Percentiles rank a stretch among this genome's conserved stretches.
These are phyloP conservation scores for Tetracentron sinense DNA, from an alignment of 164 flowering plant species.

Conservation along the genomic window DNA sequence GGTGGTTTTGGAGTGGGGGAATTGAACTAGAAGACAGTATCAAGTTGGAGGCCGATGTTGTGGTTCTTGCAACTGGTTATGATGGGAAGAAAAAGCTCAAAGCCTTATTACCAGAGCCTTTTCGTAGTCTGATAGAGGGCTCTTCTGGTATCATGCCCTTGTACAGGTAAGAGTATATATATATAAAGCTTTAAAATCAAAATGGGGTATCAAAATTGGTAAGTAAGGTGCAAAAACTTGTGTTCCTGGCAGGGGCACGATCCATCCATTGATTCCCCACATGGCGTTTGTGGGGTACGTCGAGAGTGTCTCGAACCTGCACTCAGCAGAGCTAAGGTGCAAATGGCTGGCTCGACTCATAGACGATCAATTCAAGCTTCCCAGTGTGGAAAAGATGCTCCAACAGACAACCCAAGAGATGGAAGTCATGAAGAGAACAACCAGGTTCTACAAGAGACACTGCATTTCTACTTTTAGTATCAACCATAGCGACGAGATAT, in stretches of 20 bases:
- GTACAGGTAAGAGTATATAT: conserved; percentile 47
- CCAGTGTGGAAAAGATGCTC: conserved; percentile 61
- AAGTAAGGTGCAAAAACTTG: no score
- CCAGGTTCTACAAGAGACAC: conserved; percentile 80
- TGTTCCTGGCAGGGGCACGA: conserved; percentile 47
- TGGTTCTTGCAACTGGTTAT: conserved; percentile 79
- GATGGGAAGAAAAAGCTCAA: conserved; percentile 80
- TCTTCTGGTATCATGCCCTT: conserved; percentile 73
- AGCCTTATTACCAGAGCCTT: conserved; percentile 69
- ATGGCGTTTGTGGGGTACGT: conserved; percentile 85
- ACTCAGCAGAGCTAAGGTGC: conserved; percentile 73
- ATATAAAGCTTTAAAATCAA: no score
- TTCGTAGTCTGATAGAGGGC: conserved; percentile 43
- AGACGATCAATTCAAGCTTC: conserved; percentile 67
- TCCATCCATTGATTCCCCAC: conserved; percentile 82
- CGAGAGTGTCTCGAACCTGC: conserved; percentile 77
- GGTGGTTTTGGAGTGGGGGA: conserved; percentile 78
- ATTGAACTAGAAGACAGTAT: conserved; percentile 64
- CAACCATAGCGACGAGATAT: conserved; percentile 79
- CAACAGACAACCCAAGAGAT: conserved; percentile 52
- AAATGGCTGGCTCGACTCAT: conserved; percentile 68
- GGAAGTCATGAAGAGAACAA: conserved; percentile 62
- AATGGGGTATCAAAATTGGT: no score
- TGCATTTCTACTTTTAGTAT: conserved; percentile 89
- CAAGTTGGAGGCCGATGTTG: conserved; percentile 79